Base-by-base conservation (phyloP, 441 rosid genomes). In the Breynia disticha region DNA sequence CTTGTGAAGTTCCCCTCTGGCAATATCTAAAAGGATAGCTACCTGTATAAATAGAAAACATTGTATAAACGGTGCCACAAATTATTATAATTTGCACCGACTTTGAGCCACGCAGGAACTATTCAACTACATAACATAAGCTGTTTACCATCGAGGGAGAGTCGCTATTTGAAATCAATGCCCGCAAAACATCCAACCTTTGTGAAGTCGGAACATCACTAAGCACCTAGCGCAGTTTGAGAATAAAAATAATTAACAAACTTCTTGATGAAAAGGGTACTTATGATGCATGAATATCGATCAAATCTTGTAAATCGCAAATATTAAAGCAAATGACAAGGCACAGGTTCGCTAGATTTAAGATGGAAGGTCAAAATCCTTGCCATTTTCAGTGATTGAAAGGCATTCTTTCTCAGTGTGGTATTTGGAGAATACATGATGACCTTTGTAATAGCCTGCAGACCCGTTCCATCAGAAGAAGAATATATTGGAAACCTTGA, bases 111-210 rank as follows among this genome's bases (percentile, higher is more conserved):
- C 13, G 3, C 10, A 41, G 0, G 9, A 11, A 41, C 9, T 13
- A 6, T 41, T 0, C 13, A 41, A 9, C 3, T 22, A 18, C 47
- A 19, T 12, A 12, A 24, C 39, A 61, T 28, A 55, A n/a, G n/a
- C n/a, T 48, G 59, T 69, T 72, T 78, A 91, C 98, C 98, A 91
- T 84, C 32, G 97, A 77, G 51, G 98, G 67, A 56, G 94, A 86
- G 57, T 72, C 67, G 35, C 74, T 71, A 46, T 76, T 74, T 43
- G 61, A 65, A 59, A 91, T 68, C 70, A 82, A 58, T 50, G 86
- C 83, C 66, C 73, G 73, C 47, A 88, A 57, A 59, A 88, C 57
- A 62, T 86, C 77, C 51, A 63, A 63, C 69, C 80, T 82, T 69
- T 73, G 72, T 63, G 82, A 54, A 65, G 57, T 56, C 61, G 98